These are phyloP conservation scores for Tetrastigma voinierianum DNA, from an alignment of 164 flowering plant genomes.

Conservation along the genomic window DNA sequence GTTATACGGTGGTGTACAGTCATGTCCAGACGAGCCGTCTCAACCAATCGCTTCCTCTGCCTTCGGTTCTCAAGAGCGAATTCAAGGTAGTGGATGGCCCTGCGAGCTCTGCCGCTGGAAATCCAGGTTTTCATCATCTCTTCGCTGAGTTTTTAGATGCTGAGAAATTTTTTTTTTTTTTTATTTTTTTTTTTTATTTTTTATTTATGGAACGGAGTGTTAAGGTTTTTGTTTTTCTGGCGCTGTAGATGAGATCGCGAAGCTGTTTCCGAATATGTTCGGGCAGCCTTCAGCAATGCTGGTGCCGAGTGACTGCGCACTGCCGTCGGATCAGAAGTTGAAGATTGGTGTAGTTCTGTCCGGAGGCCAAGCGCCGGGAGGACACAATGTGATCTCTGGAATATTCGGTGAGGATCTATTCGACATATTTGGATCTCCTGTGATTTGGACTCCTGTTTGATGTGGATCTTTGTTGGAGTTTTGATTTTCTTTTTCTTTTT, in stretches of 20 bases:
- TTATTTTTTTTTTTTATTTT: not conserved
- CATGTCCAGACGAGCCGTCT: constrained; percentile 76
- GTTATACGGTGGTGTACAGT: constrained; percentile 62
- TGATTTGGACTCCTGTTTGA: not conserved
- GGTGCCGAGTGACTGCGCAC: constrained; percentile 44
- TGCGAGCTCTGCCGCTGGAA: constrained; percentile 81
- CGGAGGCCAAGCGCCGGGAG: constrained; percentile 99
- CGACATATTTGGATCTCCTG: not conserved
- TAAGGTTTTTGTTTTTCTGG: no score
- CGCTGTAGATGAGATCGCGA: constrained; percentile 89
- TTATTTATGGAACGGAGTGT: not conserved
- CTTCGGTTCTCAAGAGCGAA: constrained; percentile 56
- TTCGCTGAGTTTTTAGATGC: not conserved
- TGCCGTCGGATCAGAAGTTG: constrained; percentile 40
- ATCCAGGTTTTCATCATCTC: constrained; percentile 51
- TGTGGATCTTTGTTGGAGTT: not conserved
- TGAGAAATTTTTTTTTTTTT: not conserved
- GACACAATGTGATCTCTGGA: constrained; percentile 95
- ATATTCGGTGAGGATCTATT: constrained; percentile 57
- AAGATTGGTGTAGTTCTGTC: constrained; percentile 96
- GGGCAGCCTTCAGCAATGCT: constrained; percentile 87
- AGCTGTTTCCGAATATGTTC: constrained; percentile 78
- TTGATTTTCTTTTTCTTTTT: not conserved
- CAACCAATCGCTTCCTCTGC: constrained; percentile 66
- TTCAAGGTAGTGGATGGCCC: constrained; percentile 78